Conservation (phyloP, 139 green algal species). For the Helicosporidium sp. region DNA sequence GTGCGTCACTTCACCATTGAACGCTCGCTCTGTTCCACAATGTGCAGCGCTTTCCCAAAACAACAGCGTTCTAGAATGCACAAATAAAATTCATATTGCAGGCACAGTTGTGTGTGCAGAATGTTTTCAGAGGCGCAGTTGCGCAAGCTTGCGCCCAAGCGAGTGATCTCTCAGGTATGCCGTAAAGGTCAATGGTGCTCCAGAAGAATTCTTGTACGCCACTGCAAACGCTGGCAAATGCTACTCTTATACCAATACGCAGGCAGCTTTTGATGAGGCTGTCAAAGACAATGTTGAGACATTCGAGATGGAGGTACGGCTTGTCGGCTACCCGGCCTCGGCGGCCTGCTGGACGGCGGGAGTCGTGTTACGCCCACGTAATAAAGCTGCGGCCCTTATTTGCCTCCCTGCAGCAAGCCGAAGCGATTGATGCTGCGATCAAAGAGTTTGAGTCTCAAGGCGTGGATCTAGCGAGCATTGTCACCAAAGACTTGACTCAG, state of each 20-base stretch:
- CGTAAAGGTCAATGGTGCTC: not conserved
- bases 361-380: no score
- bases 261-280: constrained; percentile 59
- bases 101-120: no score
- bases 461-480: constrained; percentile 46
- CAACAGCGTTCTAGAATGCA: constrained; percentile 17
- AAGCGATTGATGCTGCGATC: constrained; percentile 41
- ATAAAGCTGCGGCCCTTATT: not conserved
- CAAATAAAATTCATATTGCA: no score
- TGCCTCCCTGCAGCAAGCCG: constrained; percentile 27
- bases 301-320: constrained; percentile 64
- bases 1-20: no score
- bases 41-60: no score
- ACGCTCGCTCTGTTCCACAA: no score
- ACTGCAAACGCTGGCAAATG: no score
- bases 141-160: not conserved
- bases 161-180: not conserved
- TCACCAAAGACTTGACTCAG: constrained; percentile 12
- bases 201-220: no score
- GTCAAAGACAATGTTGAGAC: constrained; percentile 58
- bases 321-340: not conserved
- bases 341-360: no score
- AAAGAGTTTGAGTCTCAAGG: constrained; percentile 54
- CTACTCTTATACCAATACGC: no score
- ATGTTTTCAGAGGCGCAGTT: not conserved